A percentile compares a stretch with the other conserved stretches of the same genome.
Evolutionary conservation across 78 protist genomes (phyloP).

Genomic region (Acrasis kona): DNA sequence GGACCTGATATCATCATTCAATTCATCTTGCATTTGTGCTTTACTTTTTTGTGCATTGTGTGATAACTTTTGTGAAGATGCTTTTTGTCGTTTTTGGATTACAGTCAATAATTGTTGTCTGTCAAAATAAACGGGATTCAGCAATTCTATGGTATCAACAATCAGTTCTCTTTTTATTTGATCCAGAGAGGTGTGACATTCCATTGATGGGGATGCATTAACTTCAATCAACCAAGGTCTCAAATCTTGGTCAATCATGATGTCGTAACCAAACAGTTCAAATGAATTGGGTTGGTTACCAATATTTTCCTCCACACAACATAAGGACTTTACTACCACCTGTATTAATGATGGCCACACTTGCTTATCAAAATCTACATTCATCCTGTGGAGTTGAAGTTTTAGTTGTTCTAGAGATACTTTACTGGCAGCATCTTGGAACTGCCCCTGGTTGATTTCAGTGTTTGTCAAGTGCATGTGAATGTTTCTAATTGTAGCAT

Average conservation of each 20-base stretch:
- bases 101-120: no score
- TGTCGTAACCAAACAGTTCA: conserved; percentile 35
- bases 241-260: conserved; percentile 25
- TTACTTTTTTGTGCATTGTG: no score
- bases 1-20: no score
- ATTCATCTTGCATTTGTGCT: no score
- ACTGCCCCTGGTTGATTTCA: neutral
- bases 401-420: neutral
- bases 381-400: neutral
- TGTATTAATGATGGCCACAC: neutral
- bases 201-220: conserved; percentile 15
- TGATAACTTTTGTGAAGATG: no score
- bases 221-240: conserved; percentile 35
- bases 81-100: no score
- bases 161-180: no score
- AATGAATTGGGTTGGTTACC: neutral
- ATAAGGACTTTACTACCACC: neutral
- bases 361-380: no score
- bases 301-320: conserved; percentile 1
- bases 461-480: conserved; percentile 28
- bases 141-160: no score
- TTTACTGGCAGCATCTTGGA: neutral
- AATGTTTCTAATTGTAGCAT: neutral
- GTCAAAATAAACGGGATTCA: no score
- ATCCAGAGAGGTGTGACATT: neutral